A percentile compares a stretch with the other conserved stretches of the same genome.
Evolutionary conservation across 768 basidiomycete genomes (phyloP).

Genomic region (Collybia sp.): DNA sequence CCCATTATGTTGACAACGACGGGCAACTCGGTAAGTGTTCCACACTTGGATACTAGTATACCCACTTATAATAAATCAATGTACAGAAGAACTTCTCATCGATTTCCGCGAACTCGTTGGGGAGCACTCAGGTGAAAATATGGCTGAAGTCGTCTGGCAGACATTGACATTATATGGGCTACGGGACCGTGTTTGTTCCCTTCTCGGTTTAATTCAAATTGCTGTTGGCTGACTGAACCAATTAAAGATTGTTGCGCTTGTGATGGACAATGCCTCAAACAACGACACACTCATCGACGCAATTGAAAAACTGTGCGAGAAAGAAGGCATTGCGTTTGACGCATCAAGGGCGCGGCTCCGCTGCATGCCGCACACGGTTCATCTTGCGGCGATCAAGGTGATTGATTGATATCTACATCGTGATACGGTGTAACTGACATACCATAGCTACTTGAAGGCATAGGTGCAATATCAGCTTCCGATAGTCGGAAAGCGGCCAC

Average conservation of each 20-base stretch:
- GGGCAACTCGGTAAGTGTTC: slow-evolving; percentile 13
- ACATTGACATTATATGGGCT: slow-evolving; percentile 20
- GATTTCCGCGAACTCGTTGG: slow-evolving; percentile 29
- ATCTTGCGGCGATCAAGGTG: slow-evolving; percentile 20
- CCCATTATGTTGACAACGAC: slow-evolving; percentile 16
- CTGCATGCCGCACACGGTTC: slow-evolving; percentile 36
- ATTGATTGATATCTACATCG: background rate
- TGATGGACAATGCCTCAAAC: slow-evolving; percentile 31
- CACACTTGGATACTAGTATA: background rate
- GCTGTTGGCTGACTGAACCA: background rate
- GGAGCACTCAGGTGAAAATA: slow-evolving; percentile 28
- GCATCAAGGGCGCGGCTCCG: slow-evolving; percentile 17
- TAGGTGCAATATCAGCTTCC: slow-evolving; percentile 2
- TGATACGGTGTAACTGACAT: background rate
- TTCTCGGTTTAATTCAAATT: slow-evolving; percentile 1
- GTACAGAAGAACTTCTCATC: slow-evolving; percentile 28
- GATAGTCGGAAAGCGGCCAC: background rate
- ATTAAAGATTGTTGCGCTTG: slow-evolving; percentile 21
- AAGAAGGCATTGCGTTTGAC: slow-evolving; percentile 16
- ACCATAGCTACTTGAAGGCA: slow-evolving; percentile 5
- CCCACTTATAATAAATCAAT: background rate
- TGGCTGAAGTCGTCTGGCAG: slow-evolving; percentile 27
- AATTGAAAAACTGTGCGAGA: slow-evolving; percentile 11
- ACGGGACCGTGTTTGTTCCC: slow-evolving; percentile 11
- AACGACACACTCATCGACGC: slow-evolving; percentile 26